Base-by-base conservation (phyloP, 2,329 filamentous ascomycete species). In the Clarireedia hainanense region DNA sequence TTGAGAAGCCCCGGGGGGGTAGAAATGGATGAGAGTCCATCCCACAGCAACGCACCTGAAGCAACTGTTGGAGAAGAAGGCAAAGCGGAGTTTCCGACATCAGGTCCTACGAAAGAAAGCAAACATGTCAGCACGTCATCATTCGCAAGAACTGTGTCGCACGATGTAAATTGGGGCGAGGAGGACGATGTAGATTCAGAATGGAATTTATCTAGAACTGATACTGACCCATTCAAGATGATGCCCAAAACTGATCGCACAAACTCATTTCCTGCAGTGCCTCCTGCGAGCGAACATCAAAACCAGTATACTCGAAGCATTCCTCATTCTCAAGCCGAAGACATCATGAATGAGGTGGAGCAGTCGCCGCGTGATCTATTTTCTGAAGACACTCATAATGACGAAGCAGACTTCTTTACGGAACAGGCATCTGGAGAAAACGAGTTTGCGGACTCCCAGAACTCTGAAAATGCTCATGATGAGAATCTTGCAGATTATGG, bases 181-280 rank as follows among this genome's bases (percentile, higher is more conserved):
- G 81, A 83, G 23, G 73, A 79, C 54, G 80, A 83, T 23, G 66
- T 67, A 3, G 67, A 69, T 43, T 58, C 70, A n/a, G 81, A 84
- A 58, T 84, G 79, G 77, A 77, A 71, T 50, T 63, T 81, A 1
- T 71, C 76, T 12, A 75, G 75, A 54, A 73, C 75, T 30, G 75
- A 80, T 52, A 76, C 76, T 1, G 80, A 85, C 56, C 78, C 78
- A 2, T 84, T 83, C 69, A 78, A 77, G 58, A 80, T 80, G 60
- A 81, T 85, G 79, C 71, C 78, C 7, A 72, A 76, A 2, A 76
- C 71, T 50, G 77, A 83, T 54, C 74, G 80, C 64, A 80, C 80
- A 42, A 86, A 86, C 65, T 85, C 83, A 0, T 86, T 86, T 59
- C 83, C 83, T 1, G 69, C 70, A 10, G 79, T 84, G 0, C 79